Evolutionary conservation across 441 rosid species (phyloP), one percentile per base, ranked within the genome.

Genomic region (Arabidopsis lyrata): DNA sequence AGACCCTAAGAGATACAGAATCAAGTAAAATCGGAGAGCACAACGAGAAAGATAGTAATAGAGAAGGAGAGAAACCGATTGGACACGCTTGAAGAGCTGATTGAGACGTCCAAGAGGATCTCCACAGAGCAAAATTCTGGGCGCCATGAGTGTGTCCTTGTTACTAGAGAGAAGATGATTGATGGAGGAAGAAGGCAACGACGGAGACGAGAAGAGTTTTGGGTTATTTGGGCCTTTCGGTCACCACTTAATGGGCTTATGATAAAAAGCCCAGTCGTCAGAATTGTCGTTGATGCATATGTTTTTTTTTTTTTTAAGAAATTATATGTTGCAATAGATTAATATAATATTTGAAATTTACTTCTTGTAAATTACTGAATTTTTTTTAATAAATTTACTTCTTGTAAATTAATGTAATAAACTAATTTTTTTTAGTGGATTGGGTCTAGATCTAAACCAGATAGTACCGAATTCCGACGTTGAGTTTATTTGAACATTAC

Each of bases 31-130:
- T 39, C 22, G 38, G 3, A 20, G 62, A 52, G 36, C 16, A 45
- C 34, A 16, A 38, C 13, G 38, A 13, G 12, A 31, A 9, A 54
- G 5, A 57, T 12, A 62, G 6, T 0, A 5, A 45, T 18, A 10
- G 36, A 53, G 42, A 64, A 7, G 64, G 45, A 54, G 27, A 63
- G 2, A 49, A 35, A 83, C 97, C 85, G 92, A 79, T 77, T 81
- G 87, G 6, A 92, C 86, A 57, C 99, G 93, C 83, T 92, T 95
- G 86, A 86, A 83, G 76, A 95, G 95, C 85, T 87, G 97, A 76
- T 53, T 83, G 55, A 95, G 88, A 63, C 90, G 92, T 69, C 99
- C 99, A 12, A 83, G 58, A 78, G 85, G 91, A 83, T 92, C 99
- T 49, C 99, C 99, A 75, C 87, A 87, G 16, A 90, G 89, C 20